phyloP scores from a whole-genome alignment of 495 filamentous ascomycete species.

The Rostrohypoxylon terebratum region DNA sequence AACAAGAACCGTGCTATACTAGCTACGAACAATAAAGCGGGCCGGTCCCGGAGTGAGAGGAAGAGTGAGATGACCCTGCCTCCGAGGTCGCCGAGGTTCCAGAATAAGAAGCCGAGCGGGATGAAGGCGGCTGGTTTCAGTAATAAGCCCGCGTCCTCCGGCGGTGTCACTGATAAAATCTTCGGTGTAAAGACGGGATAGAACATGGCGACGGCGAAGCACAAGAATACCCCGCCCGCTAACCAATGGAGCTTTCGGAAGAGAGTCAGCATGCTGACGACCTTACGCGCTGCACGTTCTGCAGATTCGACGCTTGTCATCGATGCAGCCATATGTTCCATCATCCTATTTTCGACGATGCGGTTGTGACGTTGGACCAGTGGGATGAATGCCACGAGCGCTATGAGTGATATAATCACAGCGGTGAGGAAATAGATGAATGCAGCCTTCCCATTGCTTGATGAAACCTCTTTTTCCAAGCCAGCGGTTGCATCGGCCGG shows the following conservation, averaged over 20 bases:
- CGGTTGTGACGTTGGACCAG: constrained; percentile 59
- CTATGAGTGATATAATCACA: constrained; percentile 68
- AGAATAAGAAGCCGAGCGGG: constrained; percentile 89
- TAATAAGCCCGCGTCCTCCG: constrained; percentile 63
- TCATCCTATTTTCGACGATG: constrained; percentile 56
- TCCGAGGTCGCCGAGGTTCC: constrained; percentile 88
- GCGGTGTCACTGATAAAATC: constrained; percentile 75
- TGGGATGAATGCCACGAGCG: constrained; percentile 68
- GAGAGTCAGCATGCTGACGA: constrained; percentile 73
- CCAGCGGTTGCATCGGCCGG: constrained; percentile 36
- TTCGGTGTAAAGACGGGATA: constrained; percentile 92
- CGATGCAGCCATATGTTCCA: constrained; percentile 54
- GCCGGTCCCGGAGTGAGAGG: constrained; percentile 68
- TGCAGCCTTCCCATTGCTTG: constrained; percentile 70
- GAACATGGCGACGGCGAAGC: constrained; percentile 88
- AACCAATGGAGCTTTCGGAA: constrained; percentile 80
- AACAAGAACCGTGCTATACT: constrained; percentile 73
- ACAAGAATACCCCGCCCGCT: constrained; percentile 75
- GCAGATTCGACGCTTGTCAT: constrained; percentile 59
- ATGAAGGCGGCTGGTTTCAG: constrained; percentile 83
- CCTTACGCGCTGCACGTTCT: constrained; percentile 63
- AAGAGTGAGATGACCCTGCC: constrained; percentile 77
- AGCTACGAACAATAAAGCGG: constrained; percentile 71
- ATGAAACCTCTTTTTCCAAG: constrained; percentile 15
- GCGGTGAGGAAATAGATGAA: constrained; percentile 94